Conservation (phyloP, 352 stramenopile genomes). For the Phytophthora rubi region DNA sequence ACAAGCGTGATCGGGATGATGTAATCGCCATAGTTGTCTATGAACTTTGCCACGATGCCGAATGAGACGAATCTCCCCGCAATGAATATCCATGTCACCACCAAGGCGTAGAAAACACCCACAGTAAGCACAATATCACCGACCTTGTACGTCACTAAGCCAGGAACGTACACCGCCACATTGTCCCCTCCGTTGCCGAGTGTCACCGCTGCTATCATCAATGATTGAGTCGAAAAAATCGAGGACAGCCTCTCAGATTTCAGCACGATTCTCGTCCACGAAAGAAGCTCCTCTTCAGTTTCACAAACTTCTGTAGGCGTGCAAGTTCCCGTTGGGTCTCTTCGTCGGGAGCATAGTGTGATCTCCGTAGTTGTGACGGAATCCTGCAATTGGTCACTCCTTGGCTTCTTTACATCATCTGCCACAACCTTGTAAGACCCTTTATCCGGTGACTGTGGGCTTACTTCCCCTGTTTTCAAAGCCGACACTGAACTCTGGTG, state of each 20-base stretch:
- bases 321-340: neutral
- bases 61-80: constrained; percentile 8
- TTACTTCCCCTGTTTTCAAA: neutral
- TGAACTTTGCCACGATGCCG: neutral
- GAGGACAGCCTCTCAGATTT: neutral
- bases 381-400: neutral
- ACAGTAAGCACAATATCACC: constrained; percentile 4
- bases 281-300: neutral
- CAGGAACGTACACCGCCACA: constrained; percentile 7
- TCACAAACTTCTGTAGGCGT: neutral
- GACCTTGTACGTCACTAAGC: neutral
- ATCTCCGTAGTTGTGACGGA: neutral
- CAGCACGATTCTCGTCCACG: neutral
- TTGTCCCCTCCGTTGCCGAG: constrained; percentile 14
- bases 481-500: neutral
- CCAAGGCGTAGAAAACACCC: constrained; percentile 7
- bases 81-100: constrained; percentile 4
- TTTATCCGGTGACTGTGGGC: neutral
- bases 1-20: constrained; percentile 3
- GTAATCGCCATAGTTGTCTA: constrained; percentile 9
- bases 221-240: neutral
- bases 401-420: neutral
- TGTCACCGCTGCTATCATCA: constrained; percentile 9
- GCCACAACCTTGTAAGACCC: neutral
- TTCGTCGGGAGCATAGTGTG: neutral